A percentile compares a stretch with the other conserved stretches of the same genome.
Evolutionary conservation across 176 grass and related monocot genomes (phyloP).

Genomic region (Oryza longistaminata): DNA sequence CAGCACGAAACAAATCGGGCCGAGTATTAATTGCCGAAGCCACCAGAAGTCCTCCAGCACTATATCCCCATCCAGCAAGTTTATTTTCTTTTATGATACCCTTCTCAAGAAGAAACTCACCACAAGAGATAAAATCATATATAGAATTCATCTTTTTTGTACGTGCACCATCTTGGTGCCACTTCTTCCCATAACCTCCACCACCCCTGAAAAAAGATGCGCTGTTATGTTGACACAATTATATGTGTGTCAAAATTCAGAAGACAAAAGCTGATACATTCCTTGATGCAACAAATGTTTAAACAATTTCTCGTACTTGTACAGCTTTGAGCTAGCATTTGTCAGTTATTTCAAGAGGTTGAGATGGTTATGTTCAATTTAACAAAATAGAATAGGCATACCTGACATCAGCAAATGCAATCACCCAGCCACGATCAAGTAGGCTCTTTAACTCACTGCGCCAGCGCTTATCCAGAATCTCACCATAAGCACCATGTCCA

Average conservation of each 20-base stretch:
- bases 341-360: conserved; percentile 20
- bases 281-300: conserved; percentile 13
- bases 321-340: conserved; percentile 10
- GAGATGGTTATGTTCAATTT: not conserved
- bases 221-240: conserved; percentile 16
- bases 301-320: conserved; percentile 2
- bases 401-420: conserved; percentile 98
- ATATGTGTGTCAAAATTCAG: conserved; percentile 2
- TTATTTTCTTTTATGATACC: conserved; percentile 79
- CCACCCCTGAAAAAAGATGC: conserved; percentile 66
- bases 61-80: conserved; percentile 94
- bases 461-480: conserved; percentile 88
- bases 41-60: conserved; percentile 87
- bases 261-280: conserved; percentile 2
- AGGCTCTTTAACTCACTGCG: conserved; percentile 89
- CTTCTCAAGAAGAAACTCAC: conserved; percentile 91
- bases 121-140: conserved; percentile 88
- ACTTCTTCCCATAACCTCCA: conserved; percentile 83
- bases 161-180: conserved; percentile 74
- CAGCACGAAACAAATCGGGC: conserved; percentile 82
- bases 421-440: conserved; percentile 86
- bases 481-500: conserved; percentile 96
- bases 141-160: conserved; percentile 79
- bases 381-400: conserved; percentile 27
- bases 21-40: conserved; percentile 84